phyloP scores from a whole-genome alignment of 768 basidiomycete genomes.

The Naganishia friedmannii region DNA sequence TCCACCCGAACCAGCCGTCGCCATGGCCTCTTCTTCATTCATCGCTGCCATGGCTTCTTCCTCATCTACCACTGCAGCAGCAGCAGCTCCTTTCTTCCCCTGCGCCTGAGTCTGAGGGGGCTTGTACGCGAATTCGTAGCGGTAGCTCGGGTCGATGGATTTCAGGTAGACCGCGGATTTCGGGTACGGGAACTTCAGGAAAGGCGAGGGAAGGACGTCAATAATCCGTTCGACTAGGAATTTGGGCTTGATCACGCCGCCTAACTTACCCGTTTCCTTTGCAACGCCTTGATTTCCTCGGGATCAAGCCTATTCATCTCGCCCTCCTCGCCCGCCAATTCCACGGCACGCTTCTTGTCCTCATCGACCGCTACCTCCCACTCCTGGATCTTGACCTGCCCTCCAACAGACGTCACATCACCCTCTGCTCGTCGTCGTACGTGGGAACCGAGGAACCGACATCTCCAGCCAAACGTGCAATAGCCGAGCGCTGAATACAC shows the following conservation, averaged over 20 bases:
- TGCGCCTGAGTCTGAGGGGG: background rate
- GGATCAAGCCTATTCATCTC: conserved; percentile 20
- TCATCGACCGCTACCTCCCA: conserved; percentile 47
- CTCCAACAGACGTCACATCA: background rate
- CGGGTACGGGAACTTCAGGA: conserved; percentile 16
- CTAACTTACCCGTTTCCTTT: conserved; percentile 25
- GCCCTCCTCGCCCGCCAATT: conserved; percentile 30
- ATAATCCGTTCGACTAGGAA: background rate
- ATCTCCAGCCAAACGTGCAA: conserved; percentile 83
- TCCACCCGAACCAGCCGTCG: conserved; percentile 37
- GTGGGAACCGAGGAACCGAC: conserved; percentile 83
- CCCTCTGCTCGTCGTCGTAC: conserved; percentile 59
- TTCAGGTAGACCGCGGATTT: conserved; percentile 5
- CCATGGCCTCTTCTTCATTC: conserved; percentile 37
- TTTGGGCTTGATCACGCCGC: too few species aligned
- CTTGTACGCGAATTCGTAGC: conserved; percentile 22
- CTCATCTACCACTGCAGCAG: conserved; percentile 35
- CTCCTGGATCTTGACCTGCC: conserved; percentile 24
- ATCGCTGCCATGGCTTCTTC: conserved; percentile 35
- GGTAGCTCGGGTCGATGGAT: conserved; percentile 23
- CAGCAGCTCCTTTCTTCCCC: conserved; percentile 18
- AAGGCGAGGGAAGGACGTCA: background rate
- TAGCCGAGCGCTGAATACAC: conserved; percentile 66
- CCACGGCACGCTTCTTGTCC: conserved; percentile 60
- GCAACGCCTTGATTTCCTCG: conserved; percentile 20